Percentiles rank a stretch among this genome's conserved stretches.
These are phyloP conservation scores for Ceratocystis eucalypticola DNA, from an alignment of 2,329 filamentous ascomycete genomes.

Conservation along the genomic window DNA sequence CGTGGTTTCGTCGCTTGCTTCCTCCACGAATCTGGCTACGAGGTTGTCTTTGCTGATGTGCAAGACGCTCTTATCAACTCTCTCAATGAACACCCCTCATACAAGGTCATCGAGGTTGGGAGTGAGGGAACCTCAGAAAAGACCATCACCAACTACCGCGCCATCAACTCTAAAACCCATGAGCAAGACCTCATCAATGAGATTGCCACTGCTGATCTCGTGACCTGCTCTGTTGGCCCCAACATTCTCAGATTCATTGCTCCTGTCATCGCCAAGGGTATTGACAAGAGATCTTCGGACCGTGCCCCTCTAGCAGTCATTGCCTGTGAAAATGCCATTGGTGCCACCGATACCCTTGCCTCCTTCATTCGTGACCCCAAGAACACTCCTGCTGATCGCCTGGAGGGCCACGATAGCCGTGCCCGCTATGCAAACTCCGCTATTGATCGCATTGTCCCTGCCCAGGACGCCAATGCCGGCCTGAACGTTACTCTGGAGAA, in stretches of 20 bases:
- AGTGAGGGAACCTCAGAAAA: conserved; percentile 66
- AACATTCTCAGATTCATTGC: conserved; percentile 95
- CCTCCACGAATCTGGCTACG: conserved; percentile 85
- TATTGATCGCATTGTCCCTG: conserved; percentile 94
- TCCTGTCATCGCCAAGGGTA: conserved; percentile 85
- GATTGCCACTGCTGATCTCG: conserved; percentile 74
- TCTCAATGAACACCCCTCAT: conserved; percentile 61
- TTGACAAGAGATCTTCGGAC: conserved; percentile 55
- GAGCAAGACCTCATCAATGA: conserved; percentile 70
- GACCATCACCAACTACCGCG: conserved; percentile 87
- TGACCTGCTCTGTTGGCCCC: conserved; percentile 94
- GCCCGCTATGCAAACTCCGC: conserved; percentile 93
- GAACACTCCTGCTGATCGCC: conserved; percentile 55
- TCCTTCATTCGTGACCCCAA: conserved; percentile 62
- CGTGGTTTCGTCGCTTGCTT: conserved; percentile 83
- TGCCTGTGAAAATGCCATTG: conserved; percentile 96
- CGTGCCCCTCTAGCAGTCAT: conserved; percentile 71
- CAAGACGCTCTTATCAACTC: conserved; percentile 67
- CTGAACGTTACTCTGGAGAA: conserved; percentile 93
- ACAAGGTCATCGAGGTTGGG: conserved; percentile 88
- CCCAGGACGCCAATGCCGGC: conserved; percentile 65
- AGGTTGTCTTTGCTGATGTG: conserved; percentile 94
- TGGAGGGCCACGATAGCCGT: conserved; percentile 55
- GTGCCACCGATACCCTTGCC: conserved; percentile 78
- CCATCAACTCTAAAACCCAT: conserved; percentile 85